Percentiles rank a stretch among this genome's conserved stretches.
phyloP scores from a whole-genome alignment of 345 rosid species.

The Eucalyptus pauciflora region DNA sequence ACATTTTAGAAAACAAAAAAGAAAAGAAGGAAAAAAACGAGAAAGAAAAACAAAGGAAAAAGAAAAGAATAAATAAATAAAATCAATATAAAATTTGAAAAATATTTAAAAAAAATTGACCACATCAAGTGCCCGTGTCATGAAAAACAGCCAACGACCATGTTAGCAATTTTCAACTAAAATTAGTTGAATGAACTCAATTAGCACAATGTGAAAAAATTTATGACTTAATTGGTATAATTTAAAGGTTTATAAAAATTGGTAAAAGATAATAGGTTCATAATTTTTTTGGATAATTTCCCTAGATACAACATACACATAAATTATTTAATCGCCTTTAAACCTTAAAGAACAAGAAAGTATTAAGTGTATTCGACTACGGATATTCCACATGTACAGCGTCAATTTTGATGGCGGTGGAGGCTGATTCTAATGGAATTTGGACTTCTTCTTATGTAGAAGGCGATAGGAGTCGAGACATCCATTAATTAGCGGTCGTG shows the following conservation, averaged over 20 bases:
- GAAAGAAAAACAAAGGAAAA: too few relatives aligned
- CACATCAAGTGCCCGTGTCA: fast-evolving
- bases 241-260: too few relatives aligned
- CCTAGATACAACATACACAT: neutral
- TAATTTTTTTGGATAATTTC: neutral
- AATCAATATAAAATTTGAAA: too few relatives aligned
- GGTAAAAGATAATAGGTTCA: neutral
- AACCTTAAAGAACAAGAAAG: neutral
- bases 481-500: neutral
- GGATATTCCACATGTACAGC: neutral
- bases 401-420: neutral
- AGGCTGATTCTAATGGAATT: neutral
- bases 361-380: neutral
- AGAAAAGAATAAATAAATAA: too few relatives aligned
- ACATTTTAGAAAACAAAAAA: too few relatives aligned
- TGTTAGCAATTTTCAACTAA: fast-evolving
- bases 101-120: neutral
- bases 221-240: neutral
- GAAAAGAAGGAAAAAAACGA: too few relatives aligned
- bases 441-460: neutral
- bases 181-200: fast-evolving
- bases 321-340: neutral
- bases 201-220: neutral
- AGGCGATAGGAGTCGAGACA: neutral
- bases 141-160: fast-evolving